These are phyloP conservation scores for Fusarium sp. DNA, from an alignment of 2,329 filamentous ascomycete genomes.

Conservation along the genomic window DNA sequence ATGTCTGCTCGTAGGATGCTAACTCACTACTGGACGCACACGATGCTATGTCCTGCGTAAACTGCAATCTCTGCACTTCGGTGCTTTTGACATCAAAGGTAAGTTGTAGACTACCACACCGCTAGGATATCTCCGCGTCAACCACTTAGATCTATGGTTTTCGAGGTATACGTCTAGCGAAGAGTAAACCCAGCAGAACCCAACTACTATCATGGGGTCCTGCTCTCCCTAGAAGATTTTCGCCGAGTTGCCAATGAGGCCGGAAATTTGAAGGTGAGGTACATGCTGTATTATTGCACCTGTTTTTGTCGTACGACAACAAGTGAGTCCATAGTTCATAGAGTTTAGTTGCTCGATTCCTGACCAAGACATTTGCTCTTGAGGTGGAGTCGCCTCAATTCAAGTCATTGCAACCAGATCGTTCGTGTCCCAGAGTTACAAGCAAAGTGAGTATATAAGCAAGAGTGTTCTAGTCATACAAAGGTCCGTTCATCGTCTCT, in stretches of 20 bases:
- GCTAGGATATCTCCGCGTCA: slow-evolving; percentile 91
- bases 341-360: no score
- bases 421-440: not conserved
- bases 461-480: slow-evolving; percentile 33
- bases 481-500: slow-evolving; percentile 25
- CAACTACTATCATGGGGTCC: slow-evolving; percentile 61
- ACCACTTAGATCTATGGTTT: slow-evolving; percentile 76
- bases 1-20: slow-evolving; percentile 33
- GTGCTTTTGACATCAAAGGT: slow-evolving; percentile 21
- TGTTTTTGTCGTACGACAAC: no score
- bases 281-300: slow-evolving; percentile 60
- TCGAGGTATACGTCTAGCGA: slow-evolving; percentile 95
- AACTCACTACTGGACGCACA: slow-evolving; percentile 21
- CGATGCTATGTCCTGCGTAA: slow-evolving; percentile 26
- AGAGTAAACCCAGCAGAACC: slow-evolving; percentile 70
- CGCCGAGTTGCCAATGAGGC: slow-evolving; percentile 71
- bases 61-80: slow-evolving; percentile 28
- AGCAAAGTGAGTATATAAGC: slow-evolving; percentile 29
- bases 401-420: not conserved
- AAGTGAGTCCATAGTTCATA: no score
- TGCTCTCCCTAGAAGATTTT: slow-evolving; percentile 85
- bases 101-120: slow-evolving; percentile 52
- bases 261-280: slow-evolving; percentile 87
- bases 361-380: not conserved
- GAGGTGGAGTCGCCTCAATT: not conserved